Base-by-base conservation (phyloP, 139 green algal species). In the Mesotaenium endlicherianum region DNA sequence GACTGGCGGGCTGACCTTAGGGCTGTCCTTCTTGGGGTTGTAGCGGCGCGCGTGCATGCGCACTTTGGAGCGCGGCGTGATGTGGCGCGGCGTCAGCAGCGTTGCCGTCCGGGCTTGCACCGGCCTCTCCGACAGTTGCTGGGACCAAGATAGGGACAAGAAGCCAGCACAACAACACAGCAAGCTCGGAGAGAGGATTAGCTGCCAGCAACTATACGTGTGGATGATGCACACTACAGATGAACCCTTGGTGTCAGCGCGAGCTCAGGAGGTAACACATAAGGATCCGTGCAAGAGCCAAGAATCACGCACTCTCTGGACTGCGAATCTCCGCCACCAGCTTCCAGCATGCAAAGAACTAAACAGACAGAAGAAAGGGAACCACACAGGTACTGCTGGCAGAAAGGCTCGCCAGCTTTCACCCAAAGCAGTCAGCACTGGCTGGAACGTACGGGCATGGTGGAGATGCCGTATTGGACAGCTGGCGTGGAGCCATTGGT, bases 71-170 rank as follows among this genome's bases (percentile, higher is more conserved):
- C 92, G 88, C 3, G 92, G 90, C 0, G 91, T 93, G 64, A 94
- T 80, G 34, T 92, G 89, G 77, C 94, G 91, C 1, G 93, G 87
- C 34, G 88, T 91, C 38, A 94, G 77, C 53, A 94, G 60, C 41
- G 8, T 72, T 36, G 60, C 39, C 8, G 39, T 34, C 39, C 70
- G 70, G 5, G 47, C 45, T 14, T 79, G 70, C 8, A 60, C 47
- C 6, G 70, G 70, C 47, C 45, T 79, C 8, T 82, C 26, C 75
- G 59, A 5, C 4, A 34, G 5, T 49, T 49, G 4, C 6, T 39
- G 3, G 30, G 4, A 20, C 40, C 38, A 78, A 31, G 70, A 11
- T 64, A 78, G n/a, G 36, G 3, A 49, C 30, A 78, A 6, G 14
- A 16, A 78, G 16, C 34, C 70, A 78, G 41, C 34, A 69, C 64